Conservation (phyloP, 2,329 filamentous ascomycete species). For the Rutstroemia sp. region DNA sequence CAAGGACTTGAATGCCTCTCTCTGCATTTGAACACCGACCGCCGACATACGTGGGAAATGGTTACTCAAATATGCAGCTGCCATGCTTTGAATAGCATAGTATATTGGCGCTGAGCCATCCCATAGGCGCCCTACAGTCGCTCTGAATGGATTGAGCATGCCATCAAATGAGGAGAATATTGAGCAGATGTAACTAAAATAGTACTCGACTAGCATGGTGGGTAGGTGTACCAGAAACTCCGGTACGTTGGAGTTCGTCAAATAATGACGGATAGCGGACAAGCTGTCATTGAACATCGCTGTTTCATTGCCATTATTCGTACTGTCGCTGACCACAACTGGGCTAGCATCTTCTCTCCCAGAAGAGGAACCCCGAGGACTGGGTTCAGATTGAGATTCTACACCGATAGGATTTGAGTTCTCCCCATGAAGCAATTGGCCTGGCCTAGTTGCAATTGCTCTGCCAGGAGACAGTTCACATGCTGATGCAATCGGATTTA, state of each 20-base stretch:
- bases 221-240: constrained; percentile 30
- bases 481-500: background rate
- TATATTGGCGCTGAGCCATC: constrained; percentile 50
- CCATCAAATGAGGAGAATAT: constrained; percentile 60
- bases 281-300: constrained; percentile 18
- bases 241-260: constrained; percentile 22
- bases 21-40: constrained; percentile 43
- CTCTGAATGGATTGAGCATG: constrained; percentile 52
- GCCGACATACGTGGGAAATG: constrained; percentile 46
- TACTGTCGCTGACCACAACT: background rate
- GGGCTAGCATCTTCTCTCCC: background rate
- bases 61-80: constrained; percentile 52
- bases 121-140: constrained; percentile 50
- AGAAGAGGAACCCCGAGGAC: no score
- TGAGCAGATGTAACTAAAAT: constrained; percentile 54
- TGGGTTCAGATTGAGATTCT: no score
- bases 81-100: constrained; percentile 57
- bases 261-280: constrained; percentile 23
- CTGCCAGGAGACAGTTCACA: no score
- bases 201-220: constrained; percentile 53
- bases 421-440: no score
- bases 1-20: constrained; percentile 25
- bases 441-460: no score
- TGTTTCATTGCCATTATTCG: background rate
- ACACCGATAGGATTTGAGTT: no score